Evolutionary conservation across 2,329 filamentous ascomycete genomes (phyloP), one percentile per base, ranked within the genome.

Genomic region (Diaporthe aspalathi): DNA sequence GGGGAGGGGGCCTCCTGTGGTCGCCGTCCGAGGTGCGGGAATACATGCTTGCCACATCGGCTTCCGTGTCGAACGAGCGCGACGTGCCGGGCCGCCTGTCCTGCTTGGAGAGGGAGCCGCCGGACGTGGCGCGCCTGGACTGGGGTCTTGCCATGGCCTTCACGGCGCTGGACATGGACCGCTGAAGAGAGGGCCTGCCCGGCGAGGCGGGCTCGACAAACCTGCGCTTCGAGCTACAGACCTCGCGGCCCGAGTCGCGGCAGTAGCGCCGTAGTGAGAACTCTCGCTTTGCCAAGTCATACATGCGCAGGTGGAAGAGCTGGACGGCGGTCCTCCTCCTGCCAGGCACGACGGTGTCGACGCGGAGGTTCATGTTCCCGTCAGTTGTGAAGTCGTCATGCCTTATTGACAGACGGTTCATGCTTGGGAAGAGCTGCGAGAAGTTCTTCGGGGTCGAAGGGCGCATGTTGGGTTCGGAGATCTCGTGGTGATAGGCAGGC

Each of bases 231-330:
- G 94, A 92, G 81, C 93, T 94, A 84, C 95, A 98, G 22, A 98
- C 92, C 82, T 98, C 95, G 62, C 95, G 91, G 27, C 96, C 95
- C 38, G 95, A 98, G 74, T 97, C 93, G 70, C 96, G 91, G 81
- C 94, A 96, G 81, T 99, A 98, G 60, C 95, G 90, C 38, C 95
- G 91, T 35, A 98, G 86, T 1, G 95, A 97, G 81, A 97, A 98
- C 73, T 97, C 93, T 63, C 96, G 90, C 76, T 90, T 91, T 77
- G 90, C 91, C 69, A 98, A 84, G 80, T 98, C 94, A 80, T 97
- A 92, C 94, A 99, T 97, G 77, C 94, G 93, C 72, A 98, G 86
- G 81, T 99, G 95, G 82, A 98, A 98, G 60, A 99, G 90, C 79
- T 91, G 89, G 14, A 90, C 83, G 6, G 91, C 93, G 76, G 93